These are phyloP conservation scores for Sporothrix euskadiensis DNA, from an alignment of 2,329 filamentous ascomycete species.

Conservation along the genomic window DNA sequence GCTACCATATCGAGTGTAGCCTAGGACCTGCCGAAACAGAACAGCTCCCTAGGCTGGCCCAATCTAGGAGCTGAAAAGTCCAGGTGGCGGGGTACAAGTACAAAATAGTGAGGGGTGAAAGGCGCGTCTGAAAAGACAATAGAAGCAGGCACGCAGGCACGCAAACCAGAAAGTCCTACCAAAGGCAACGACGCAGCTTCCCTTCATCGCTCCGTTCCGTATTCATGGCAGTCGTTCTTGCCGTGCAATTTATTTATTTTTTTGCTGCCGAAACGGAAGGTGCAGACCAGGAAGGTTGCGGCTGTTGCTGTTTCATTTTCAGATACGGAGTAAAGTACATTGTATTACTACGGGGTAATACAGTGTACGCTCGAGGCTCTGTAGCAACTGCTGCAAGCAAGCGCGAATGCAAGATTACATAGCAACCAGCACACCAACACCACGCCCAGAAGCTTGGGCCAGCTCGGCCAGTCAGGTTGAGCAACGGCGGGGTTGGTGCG, in stretches of 20 bases:
- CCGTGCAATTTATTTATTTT: conserved; percentile 9
- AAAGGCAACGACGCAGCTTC: not conserved
- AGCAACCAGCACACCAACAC: not conserved
- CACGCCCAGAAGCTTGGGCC: not conserved
- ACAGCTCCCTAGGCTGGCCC: not conserved
- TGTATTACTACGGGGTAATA: not conserved
- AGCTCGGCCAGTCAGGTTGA: not conserved
- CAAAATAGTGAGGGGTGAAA: not conserved
- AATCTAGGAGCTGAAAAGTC: not conserved
- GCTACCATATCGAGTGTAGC: not conserved
- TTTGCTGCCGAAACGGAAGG: not conserved
- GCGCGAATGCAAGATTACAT: conserved; percentile 19
- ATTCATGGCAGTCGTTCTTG: not conserved
- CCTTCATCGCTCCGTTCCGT: not conserved
- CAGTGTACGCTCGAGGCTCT: too few species aligned
- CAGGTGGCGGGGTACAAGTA: not conserved
- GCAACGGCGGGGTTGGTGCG: conserved; percentile 1
- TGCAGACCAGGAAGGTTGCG: not conserved
- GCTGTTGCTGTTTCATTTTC: not conserved
- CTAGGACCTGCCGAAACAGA: conserved; percentile 6
- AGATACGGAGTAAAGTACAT: not conserved
- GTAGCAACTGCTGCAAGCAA: not conserved
- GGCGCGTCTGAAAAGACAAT: not conserved
- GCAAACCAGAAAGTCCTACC: not conserved
- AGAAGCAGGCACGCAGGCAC: not conserved